Percentiles rank a stretch among this genome's conserved stretches.
phyloP scores from a whole-genome alignment of 148 eudicot genomes.

The Dianthus caryophyllus region DNA sequence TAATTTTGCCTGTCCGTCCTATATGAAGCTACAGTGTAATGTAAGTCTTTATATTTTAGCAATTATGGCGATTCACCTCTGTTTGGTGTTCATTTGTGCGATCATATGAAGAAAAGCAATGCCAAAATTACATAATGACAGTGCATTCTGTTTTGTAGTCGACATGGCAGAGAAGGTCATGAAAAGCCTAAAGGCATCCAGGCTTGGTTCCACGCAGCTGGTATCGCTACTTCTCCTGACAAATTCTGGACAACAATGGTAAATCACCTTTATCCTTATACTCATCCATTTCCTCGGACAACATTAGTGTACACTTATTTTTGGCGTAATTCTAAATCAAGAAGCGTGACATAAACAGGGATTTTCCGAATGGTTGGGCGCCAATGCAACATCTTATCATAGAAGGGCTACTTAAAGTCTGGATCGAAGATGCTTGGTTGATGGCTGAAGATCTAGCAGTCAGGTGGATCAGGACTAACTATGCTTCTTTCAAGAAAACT shows the following conservation, averaged over 20 bases:
- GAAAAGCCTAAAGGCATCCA: slow-evolving; percentile 57
- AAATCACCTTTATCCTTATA: slow-evolving; percentile 13
- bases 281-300: neutral
- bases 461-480: too few relatives aligned
- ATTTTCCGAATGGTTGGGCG: too few relatives aligned
- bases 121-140: neutral
- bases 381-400: too few relatives aligned
- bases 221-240: slow-evolving; percentile 83
- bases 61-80: neutral
- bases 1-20: neutral
- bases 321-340: too few relatives aligned
- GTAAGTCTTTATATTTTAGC: neutral
- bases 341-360: too few relatives aligned
- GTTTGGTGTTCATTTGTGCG: neutral
- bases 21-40: neutral
- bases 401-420: too few relatives aligned
- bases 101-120: neutral
- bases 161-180: slow-evolving; percentile 45
- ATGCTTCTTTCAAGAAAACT: too few relatives aligned
- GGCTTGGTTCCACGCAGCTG: slow-evolving; percentile 58
- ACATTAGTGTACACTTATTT: too few relatives aligned
- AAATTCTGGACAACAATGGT: slow-evolving; percentile 88
- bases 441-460: too few relatives aligned
- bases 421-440: too few relatives aligned
- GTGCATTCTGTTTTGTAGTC: slow-evolving; percentile 35